A percentile compares a stretch with the other conserved stretches of the same genome.
Conservation (phyloP, 768 basidiomycete genomes). For the Mycena galericulata region DNA sequence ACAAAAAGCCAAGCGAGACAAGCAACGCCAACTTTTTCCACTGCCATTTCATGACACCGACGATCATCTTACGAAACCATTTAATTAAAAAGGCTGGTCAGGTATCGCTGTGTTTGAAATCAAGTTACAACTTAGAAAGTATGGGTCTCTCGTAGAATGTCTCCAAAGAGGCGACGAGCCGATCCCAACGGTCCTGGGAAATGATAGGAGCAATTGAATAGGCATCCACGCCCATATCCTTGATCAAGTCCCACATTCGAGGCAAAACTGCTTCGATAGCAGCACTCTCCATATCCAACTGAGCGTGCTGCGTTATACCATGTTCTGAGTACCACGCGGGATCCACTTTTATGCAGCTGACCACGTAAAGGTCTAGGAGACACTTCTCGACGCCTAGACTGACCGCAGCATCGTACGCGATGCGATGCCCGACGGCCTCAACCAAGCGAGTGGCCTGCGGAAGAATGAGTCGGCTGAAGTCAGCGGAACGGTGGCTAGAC, state of each 20-base stretch:
- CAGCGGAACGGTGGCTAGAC: slow-evolving; percentile 44
- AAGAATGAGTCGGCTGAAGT: slow-evolving; percentile 51
- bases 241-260: slow-evolving; percentile 28
- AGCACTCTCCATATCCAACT: slow-evolving; percentile 48
- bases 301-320: slow-evolving; percentile 43
- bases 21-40: too few species aligned
- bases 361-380: slow-evolving; percentile 57
- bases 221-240: background rate
- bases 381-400: slow-evolving; percentile 39
- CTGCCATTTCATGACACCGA: too few species aligned
- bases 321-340: slow-evolving; percentile 57
- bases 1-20: too few species aligned
- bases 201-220: slow-evolving; percentile 1
- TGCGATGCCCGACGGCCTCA: slow-evolving; percentile 59
- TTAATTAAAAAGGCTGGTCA: too few species aligned
- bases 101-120: too few species aligned
- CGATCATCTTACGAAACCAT: too few species aligned
- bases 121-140: background rate
- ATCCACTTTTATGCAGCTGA: slow-evolving; percentile 49
- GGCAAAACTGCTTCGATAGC: slow-evolving; percentile 46
- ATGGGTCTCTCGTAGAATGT: background rate
- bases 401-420: slow-evolving; percentile 58
- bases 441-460: slow-evolving; percentile 54
- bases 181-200: background rate
- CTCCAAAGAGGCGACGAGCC: background rate